Evolutionary conservation across 371 early-diverging fungal genomes (phyloP), one percentile per base, ranked within the genome.

Genomic region (Syncephalis plumigaleata): DNA sequence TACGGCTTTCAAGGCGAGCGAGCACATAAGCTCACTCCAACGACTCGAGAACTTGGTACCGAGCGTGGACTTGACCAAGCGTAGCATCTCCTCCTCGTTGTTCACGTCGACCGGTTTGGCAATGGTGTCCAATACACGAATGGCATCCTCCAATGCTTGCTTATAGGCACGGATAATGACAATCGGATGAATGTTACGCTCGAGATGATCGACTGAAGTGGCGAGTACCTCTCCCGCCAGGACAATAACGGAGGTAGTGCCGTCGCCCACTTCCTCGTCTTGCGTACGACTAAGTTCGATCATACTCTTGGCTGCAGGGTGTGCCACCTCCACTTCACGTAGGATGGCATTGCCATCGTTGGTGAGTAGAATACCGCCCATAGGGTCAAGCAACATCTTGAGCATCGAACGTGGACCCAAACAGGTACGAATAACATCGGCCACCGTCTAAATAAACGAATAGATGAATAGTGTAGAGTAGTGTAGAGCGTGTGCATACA

Each of bases 201-300:
- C 89, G 49, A 99, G 70, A 64, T 86, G 91, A 44, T 92, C 93
- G 20, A 84, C 68, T n/a, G 92, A 83, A 43, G 79, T 71, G 38
- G 91, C 78, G 47, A 97, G 82, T 22, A 95, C 78, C 66, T 97
- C 98, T 60, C 98, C 98, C 51, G 95, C 92, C 87, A 98, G 75
- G 59, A 99, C 89, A 51, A 99, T 94, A 53, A 99, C 99, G 50
- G 84, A 79, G 23, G 99, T 99, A 18, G 99, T 99, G 48, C 99
- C 99, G 69, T 99, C 99, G 51, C 99, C 99, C 31, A 99, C 99
- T 67, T 99, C 99, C 66, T 99, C 99, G 73, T 99, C 99, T 75
- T 99, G 99, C 48, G 99, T 99, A 65, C 98, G 76, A 31, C 93
- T 86, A 39, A 99, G 81, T 64, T 99, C 99, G 59, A 99, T 95